Base-by-base conservation (phyloP, 2,329 filamentous ascomycete genomes). In the Leptographium lundbergii region DNA sequence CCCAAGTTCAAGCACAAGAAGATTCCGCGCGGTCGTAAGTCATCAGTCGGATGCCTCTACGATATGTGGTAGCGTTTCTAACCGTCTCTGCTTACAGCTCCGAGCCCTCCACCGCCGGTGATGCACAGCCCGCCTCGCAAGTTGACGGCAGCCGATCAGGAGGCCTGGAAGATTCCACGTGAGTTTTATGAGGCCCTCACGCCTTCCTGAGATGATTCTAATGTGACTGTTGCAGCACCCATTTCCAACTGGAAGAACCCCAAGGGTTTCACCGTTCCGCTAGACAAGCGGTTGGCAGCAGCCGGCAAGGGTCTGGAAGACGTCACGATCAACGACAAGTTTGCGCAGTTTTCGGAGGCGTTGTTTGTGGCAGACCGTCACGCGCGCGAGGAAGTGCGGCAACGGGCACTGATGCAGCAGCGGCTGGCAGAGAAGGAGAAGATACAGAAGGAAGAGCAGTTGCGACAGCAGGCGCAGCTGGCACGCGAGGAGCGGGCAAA, bases 161-260 rank as follows among this genome's bases (percentile, higher is more conserved):
- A 97, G 71, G 89, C 89, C 61, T 99, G 94, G 94, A 91, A 86
- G 68, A 96, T 84, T 48, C 81, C 79, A 0, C 91, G 66, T 69
- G 61, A 62, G 66, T 64, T 0, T 19, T 4, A 42, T 5, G 5
- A 42, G 4, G 19, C n/a, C 17, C 42, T 6, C 19, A 45, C 7
- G 42, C 42, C 36, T 48, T n/a, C 27, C 14, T 55, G 24, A 19
- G 25, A 51, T 39, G 3, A 5, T 29, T 36, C 52, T 48, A 32
- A 59, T 32, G 6, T 9, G 42, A 22, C 6, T 4, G 10, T 6
- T 0, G 91, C 55, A 64, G 63, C 92, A 2, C 89, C 92, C 0
- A 86, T 99, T 2, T 95, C 89, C 24, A 97, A 97, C 72, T 99
- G 94, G 94, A 99, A 99, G 81, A 99, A 99, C 71, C 89, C 92